These are phyloP conservation scores for Vaccinium darrowii DNA, from an alignment of 148 eudicot species.

Conservation along the genomic window DNA sequence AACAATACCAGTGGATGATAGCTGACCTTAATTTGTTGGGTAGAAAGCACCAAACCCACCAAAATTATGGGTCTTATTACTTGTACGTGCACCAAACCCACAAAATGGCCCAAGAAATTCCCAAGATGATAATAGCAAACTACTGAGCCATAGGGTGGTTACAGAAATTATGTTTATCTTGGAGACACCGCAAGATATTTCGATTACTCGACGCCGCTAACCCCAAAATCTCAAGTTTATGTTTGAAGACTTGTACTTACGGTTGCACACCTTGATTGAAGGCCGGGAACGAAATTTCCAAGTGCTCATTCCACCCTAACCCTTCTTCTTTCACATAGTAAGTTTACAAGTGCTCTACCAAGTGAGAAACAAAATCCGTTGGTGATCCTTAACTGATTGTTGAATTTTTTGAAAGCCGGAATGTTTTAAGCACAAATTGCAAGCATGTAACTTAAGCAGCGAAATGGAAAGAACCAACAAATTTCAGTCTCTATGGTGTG, in stretches of 20 bases:
- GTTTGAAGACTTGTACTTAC: background rate
- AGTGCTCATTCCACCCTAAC: background rate
- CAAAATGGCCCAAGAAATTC: too few species aligned
- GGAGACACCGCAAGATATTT: too few species aligned
- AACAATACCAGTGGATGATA: background rate
- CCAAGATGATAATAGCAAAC: too few species aligned
- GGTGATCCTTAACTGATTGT: background rate
- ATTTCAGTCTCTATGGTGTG: conserved; percentile 24
- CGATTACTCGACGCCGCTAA: too few species aligned
- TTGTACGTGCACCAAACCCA: too few species aligned
- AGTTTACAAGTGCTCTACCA: background rate
- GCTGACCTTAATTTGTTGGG: too few species aligned
- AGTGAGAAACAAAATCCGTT: background rate
- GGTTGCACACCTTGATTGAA: background rate
- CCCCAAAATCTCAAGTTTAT: background rate
- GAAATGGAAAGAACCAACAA: background rate
- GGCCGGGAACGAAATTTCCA: background rate
- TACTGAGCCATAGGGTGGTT: too few species aligned
- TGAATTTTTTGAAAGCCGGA: background rate
- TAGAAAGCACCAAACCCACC: background rate
- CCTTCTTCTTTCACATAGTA: background rate
- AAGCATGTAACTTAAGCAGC: background rate
- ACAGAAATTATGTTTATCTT: too few species aligned
- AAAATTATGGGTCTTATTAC: background rate
- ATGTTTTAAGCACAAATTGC: background rate